Evolutionary conservation across 108 stramenopile genomes (phyloP), one percentile per base, ranked within the genome.

Genomic region (Skeletonema costatum): DNA sequence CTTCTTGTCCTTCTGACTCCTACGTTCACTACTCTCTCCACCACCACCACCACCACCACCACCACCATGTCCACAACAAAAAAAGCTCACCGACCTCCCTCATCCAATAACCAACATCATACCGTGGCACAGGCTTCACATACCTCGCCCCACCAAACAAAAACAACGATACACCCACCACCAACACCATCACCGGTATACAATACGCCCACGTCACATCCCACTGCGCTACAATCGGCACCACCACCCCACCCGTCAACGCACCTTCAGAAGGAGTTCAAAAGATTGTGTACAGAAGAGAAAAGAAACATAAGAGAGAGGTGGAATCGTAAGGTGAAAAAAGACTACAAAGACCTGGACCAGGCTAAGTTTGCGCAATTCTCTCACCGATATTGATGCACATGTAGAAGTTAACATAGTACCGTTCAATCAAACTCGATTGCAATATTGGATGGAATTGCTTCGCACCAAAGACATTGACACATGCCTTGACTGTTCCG

Each of bases 351-450:
- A n/a, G n/a, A n/a, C n/a, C n/a, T n/a, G n/a, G n/a, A n/a, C n/a
- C n/a, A n/a, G n/a, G n/a, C n/a, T n/a, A n/a, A n/a, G n/a, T n/a
- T n/a, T n/a, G n/a, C n/a, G n/a, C n/a, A n/a, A n/a, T n/a, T n/a
- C n/a, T n/a, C n/a, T n/a, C n/a, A n/a, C 95, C 95, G 60, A 93
- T 86, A 68, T 96, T 96, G 74, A 96, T 96, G 70, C 87, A 91
- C 91, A 92, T 93, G 89, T 96, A 96, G 66, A 93, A 96, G 42
- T 91, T 90, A 44, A 96, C 92, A 60, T 96, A 95, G 64, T 92
- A 96, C 2, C 86, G 72, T 66, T 91, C 90, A 68, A 96, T 92
- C 75, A 89, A 61, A 3, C 87, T 78, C 9, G 87, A 86, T 71
- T 96, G 95, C 71, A 96, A 65, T 16, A 93, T 67, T 0, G 95